Evolutionary conservation across 768 basidiomycete genomes (phyloP).

Genomic region (Fibroporia radiculosa): DNA sequence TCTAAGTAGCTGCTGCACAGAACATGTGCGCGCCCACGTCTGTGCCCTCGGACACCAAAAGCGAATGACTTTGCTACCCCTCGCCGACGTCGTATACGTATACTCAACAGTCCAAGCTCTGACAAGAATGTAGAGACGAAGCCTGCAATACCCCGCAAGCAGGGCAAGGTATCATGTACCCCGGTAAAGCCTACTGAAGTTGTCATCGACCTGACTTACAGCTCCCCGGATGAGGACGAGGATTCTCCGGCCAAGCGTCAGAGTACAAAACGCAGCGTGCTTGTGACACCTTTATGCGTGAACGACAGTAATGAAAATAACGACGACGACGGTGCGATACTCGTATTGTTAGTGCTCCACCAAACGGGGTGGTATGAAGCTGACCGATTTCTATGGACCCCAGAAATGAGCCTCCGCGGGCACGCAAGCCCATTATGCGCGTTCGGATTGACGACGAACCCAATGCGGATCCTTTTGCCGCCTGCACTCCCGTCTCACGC

Average conservation of each 20-base stretch:
- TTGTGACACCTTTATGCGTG: not conserved
- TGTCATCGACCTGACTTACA: slow-evolving; percentile 12
- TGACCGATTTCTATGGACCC: too few relatives aligned
- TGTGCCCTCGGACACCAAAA: not conserved
- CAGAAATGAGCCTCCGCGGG: slow-evolving; percentile 42
- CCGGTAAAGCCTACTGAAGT: not conserved
- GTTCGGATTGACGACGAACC: not conserved
- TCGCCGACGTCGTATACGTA: slow-evolving; percentile 5
- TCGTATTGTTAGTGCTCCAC: slow-evolving; percentile 9
- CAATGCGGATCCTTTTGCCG: not conserved
- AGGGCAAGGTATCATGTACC: not conserved
- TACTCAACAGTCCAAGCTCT: slow-evolving; percentile 7
- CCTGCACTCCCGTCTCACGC: slow-evolving; percentile 5
- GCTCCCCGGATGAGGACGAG: slow-evolving; percentile 9
- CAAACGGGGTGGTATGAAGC: too few relatives aligned
- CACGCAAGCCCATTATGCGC: slow-evolving; percentile 35
- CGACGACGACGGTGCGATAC: slow-evolving; percentile 27
- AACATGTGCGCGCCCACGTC: not conserved
- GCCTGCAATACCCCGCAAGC: not conserved
- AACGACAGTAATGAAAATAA: slow-evolving; percentile 18
- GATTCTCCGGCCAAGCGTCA: slow-evolving; percentile 2
- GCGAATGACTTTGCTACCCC: not conserved
- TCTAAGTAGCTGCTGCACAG: not conserved
- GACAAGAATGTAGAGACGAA: slow-evolving; percentile 32
- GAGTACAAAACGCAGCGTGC: not conserved